Evolutionary conservation across 352 stramenopile genomes (phyloP).

Genomic region (Plasmopara muralis): DNA sequence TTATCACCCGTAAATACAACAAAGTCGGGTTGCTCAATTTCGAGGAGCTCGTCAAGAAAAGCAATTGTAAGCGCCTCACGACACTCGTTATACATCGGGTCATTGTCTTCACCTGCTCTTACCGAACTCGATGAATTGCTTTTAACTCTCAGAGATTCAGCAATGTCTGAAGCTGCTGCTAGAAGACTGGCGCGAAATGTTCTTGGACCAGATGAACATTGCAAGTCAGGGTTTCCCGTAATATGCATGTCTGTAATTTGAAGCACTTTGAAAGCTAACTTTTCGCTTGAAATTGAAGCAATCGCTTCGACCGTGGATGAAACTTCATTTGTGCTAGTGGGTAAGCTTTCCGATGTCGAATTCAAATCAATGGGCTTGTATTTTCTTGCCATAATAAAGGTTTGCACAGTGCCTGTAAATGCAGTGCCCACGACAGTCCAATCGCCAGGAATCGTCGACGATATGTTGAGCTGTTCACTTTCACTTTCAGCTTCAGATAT

Average conservation of each 20-base stretch:
- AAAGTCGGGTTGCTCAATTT: slow-evolving; percentile 56
- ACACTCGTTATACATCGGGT: slow-evolving; percentile 30
- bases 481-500: slow-evolving; percentile 15
- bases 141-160: slow-evolving; percentile 15
- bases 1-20: slow-evolving; percentile 66
- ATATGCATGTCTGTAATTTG: slow-evolving; percentile 67
- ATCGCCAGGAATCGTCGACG: slow-evolving; percentile 17
- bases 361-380: slow-evolving; percentile 17
- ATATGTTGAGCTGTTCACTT: slow-evolving; percentile 13
- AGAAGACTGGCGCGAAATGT: slow-evolving; percentile 20
- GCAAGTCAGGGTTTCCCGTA: slow-evolving; percentile 29
- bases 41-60: slow-evolving; percentile 50
- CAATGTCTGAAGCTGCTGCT: slow-evolving; percentile 21
- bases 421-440: slow-evolving; percentile 21
- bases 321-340: slow-evolving; percentile 7
- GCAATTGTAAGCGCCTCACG: slow-evolving; percentile 38
- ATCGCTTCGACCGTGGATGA: slow-evolving; percentile 26
- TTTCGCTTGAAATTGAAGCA: slow-evolving; percentile 17
- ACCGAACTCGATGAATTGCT: slow-evolving; percentile 18
- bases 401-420: slow-evolving; percentile 11
- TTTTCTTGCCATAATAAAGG: slow-evolving; percentile 20
- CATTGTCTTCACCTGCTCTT: slow-evolving; percentile 9
- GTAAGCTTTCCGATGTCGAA: not conserved
- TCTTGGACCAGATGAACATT: slow-evolving; percentile 25
- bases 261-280: slow-evolving; percentile 51